Base-by-base conservation (phyloP, 768 basidiomycete genomes). In the Galerina sulciceps region DNA sequence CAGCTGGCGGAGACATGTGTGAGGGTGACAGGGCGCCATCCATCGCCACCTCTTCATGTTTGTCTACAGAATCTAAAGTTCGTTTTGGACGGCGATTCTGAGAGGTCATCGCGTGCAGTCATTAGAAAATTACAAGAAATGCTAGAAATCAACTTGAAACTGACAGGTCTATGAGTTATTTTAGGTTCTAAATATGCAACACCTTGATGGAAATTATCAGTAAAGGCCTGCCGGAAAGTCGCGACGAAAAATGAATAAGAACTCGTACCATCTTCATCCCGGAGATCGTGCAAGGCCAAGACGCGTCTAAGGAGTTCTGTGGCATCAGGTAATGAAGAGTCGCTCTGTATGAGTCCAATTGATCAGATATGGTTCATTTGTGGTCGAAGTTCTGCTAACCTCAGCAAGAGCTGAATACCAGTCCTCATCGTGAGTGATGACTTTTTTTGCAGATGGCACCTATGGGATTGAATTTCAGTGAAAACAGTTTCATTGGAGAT, bases 11-110 rank as follows among this genome's bases (percentile, higher is more conserved):
- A 20, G 55, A 55, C 1, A 49, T 45, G 13, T 58, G 58, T 31
- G 26, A 31, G 4, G 26, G 26, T 4, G 8, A 4, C 8, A 31
- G 26, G 26, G 26, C 8, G 4, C 26, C 8, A 8, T 31, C 26
- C 4, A 31, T 8, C 8, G 4, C 79, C n/a, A 74, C 67, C 53
- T 82, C 79, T 37, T 65, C 75, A 55, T 78, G 76, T n/a, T 70
- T 75, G 20, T 77, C 73, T 15, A 75, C 64, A 51, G 61, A 64
- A 8, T 69, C 71, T 13, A 75, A 63, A 55, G 76, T 75, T 48
- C 82, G 69, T 69, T 84, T 85, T 51, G 62, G 65, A 3, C 75
- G 74, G 36, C 67, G 10, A 17, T 59, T 4, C 26, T 31, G 26
- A 31, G 26, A 26, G 26, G 8, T 31, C 26, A 8, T 31, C 26